phyloP scores from a whole-genome alignment of 2,329 filamentous ascomycete genomes.

The Gremmenia infestans region DNA sequence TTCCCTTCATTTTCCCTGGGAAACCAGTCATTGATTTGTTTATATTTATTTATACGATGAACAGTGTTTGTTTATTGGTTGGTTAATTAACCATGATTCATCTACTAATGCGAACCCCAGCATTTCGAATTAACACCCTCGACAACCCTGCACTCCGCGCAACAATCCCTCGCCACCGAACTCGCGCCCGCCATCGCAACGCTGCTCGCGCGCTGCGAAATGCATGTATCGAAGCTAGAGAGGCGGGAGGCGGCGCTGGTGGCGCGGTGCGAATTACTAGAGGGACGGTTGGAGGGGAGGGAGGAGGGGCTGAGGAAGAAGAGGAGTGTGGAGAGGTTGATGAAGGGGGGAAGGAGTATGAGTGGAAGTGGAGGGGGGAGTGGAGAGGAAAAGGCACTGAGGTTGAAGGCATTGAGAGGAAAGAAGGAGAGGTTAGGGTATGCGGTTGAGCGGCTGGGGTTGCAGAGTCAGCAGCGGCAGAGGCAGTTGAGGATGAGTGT shows the following conservation, averaged over 20 bases:
- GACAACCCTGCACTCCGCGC: constrained; percentile 57
- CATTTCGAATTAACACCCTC: constrained; percentile 71
- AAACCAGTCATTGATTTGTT: neutral
- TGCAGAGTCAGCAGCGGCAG: constrained; percentile 64
- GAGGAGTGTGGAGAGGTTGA: constrained; percentile 37
- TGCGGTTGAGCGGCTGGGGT: constrained; percentile 61
- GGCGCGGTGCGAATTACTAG: constrained; percentile 61
- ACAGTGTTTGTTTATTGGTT: too few species aligned
- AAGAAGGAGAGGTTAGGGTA: constrained; percentile 69
- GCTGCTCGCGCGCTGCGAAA: constrained; percentile 56
- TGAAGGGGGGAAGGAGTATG: constrained; percentile 23
- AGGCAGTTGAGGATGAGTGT: constrained; percentile 69
- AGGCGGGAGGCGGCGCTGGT: constrained; percentile 60
- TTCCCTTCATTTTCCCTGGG: neutral
- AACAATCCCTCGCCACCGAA: constrained; percentile 60
- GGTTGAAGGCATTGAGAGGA: constrained; percentile 56
- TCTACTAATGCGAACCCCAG: constrained; percentile 33
- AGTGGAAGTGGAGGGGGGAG: constrained; percentile 9
- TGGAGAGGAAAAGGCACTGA: constrained; percentile 30
- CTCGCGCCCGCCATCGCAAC: constrained; percentile 67
- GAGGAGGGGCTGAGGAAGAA: constrained; percentile 24
- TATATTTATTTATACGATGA: too few species aligned
- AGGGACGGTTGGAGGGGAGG: constrained; percentile 52
- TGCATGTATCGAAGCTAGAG: constrained; percentile 61
- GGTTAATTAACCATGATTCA: neutral